Percentiles rank a stretch among this genome's conserved stretches.
These are phyloP conservation scores for Ascochyta clinopodiicola DNA, from an alignment of 2,329 filamentous ascomycete species.

Conservation along the genomic window DNA sequence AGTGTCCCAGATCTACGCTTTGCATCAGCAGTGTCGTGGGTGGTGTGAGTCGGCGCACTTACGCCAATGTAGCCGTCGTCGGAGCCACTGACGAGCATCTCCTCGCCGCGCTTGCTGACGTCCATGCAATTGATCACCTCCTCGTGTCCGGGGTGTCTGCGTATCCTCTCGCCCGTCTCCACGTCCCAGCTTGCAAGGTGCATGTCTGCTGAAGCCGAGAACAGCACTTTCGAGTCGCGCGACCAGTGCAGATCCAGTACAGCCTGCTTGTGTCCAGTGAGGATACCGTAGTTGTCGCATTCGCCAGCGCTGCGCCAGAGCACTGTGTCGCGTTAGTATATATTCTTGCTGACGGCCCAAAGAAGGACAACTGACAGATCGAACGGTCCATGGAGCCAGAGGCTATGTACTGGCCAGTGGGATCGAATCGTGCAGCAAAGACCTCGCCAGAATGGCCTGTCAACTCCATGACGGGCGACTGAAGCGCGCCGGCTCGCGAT, in stretches of 20 bases:
- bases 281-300: slow-evolving; percentile 90
- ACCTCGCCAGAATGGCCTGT: slow-evolving; percentile 81
- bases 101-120: slow-evolving; percentile 86
- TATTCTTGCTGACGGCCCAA: slow-evolving; percentile 11
- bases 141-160: slow-evolving; percentile 89
- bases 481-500: slow-evolving; percentile 79
- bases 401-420: slow-evolving; percentile 84
- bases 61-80: slow-evolving; percentile 89
- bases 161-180: slow-evolving; percentile 89
- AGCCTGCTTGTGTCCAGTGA: slow-evolving; percentile 89
- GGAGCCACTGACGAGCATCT: slow-evolving; percentile 86
- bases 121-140: slow-evolving; percentile 95
- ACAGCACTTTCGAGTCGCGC: slow-evolving; percentile 87
- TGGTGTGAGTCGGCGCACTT: slow-evolving; percentile 20
- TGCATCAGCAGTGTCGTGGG: slow-evolving; percentile 22
- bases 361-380: slow-evolving; percentile 67
- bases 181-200: slow-evolving; percentile 94
- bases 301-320: slow-evolving; percentile 92
- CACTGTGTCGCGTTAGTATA: slow-evolving; percentile 60
- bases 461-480: slow-evolving; percentile 93
- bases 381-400: slow-evolving; percentile 95
- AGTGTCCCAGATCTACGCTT: slow-evolving; percentile 82
- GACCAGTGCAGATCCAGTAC: slow-evolving; percentile 96
- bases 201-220: slow-evolving; percentile 92
- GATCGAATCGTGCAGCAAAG: slow-evolving; percentile 89